Evolutionary conservation across 305 asterid genomes (phyloP).

Genomic region (Fraxinus paxiana): DNA sequence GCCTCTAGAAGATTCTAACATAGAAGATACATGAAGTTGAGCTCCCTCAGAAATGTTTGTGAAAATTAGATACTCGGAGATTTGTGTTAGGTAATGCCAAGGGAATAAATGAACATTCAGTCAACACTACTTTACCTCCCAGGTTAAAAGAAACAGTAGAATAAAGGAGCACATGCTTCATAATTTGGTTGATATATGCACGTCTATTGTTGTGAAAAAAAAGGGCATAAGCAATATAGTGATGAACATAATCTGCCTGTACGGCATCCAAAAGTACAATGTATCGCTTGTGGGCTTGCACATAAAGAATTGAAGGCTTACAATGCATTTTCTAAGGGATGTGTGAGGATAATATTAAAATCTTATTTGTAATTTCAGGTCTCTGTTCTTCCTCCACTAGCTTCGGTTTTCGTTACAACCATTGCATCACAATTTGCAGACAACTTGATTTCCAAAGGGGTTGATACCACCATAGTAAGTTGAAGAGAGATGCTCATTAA

Average conservation of each 20-base stretch:
- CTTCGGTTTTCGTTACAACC: conserved; percentile 79
- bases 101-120: background rate
- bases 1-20: background rate
- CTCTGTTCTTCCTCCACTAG: conserved; percentile 92
- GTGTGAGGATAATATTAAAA: background rate
- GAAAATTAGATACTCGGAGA: background rate
- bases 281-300: background rate
- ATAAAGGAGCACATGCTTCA: background rate
- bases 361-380: conserved; percentile 53
- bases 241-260: background rate
- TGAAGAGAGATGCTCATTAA: conserved; percentile 8
- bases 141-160: background rate
- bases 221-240: background rate
- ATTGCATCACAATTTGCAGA: conserved; percentile 93
- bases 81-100: background rate
- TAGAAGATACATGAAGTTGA: background rate
- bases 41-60: background rate
- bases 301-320: background rate
- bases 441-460: conserved; percentile 75
- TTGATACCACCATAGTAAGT: conserved; percentile 75
- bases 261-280: background rate
- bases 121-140: background rate
- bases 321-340: background rate
- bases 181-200: background rate
- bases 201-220: background rate